Evolutionary conservation across 768 basidiomycete species (phyloP), one percentile per base, ranked within the genome.

Genomic region (Panus rudis): DNA sequence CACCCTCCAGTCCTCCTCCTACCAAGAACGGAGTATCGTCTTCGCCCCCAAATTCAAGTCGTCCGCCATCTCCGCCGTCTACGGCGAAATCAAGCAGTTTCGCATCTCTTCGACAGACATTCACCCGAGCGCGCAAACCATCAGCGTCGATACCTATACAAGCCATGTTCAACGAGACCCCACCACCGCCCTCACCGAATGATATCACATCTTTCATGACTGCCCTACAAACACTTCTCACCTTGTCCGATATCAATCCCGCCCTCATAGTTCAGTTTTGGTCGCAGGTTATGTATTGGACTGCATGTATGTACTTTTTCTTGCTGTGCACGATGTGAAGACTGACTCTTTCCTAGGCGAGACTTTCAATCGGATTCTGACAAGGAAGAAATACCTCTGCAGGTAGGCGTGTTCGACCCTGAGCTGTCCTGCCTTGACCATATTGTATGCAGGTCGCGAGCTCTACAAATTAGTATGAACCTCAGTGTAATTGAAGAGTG

Each of bases 261-360:
- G 81, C 76, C 6, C 69, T 97, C 14, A 81, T 81, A 39, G 81
- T 84, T 5, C 96, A 99, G 60, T 72, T 93, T 39, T 94, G 92
- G 81, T 93, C 92, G 1, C 96, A 99, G 63, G 80, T 96, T n/a
- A 84, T 96, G 70, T 97, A 93, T 60, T 99, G 96, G 96, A 84
- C 92, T 42, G 84, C 92, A 19, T 90, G 92, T 88, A 71, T 71
- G 81, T 60, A 59, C 11, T 16, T 34, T 39, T 14, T 11, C 20
- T 33, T 5, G 19, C 16, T 41, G 13, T 16, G 47, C 35, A 12
- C 6, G 13, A 41, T 33, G 19, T 30, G 16, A 10, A 10, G 16
- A 52, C 11, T 38, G 42, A 43, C 34, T 24, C 49, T 22, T 41
- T 28, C 24, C 2, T 39, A 90, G 87, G 87, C 58, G 87, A 90